Base-by-base conservation (phyloP, 2,329 filamentous ascomycete genomes). In the Diaporthe velutina region DNA sequence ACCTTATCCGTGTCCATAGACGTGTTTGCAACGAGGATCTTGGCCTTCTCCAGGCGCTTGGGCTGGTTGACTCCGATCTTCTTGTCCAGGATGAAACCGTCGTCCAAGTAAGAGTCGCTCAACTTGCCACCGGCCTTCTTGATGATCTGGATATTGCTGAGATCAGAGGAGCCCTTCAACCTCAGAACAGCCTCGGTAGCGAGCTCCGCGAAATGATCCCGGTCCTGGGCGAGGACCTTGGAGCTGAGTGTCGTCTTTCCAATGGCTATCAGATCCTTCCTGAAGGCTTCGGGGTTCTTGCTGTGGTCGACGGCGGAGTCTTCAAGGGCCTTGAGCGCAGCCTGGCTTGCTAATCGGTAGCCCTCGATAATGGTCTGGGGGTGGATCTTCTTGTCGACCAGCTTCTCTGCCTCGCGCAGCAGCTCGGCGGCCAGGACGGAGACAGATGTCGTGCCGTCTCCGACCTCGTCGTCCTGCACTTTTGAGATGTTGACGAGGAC, bases 1-100 rank as follows among this genome's bases (percentile, higher is more conserved):
- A 99, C 95, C 90, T 99, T 99, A 87, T 99, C 97, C 48, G 97
- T 99, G 85, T 99, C 97, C 97, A 99, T 99, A 17, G 96, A 94
- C 13, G 97, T 99, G 87, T 99, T 99, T 77, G 97, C 97, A 30
- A 99, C 94, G 73, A 99, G 86, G 78, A 99, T 99, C 88, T 98
- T 99, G 78, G 96, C 97, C 84, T 99, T 98, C 85, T 98, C 96
- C 81, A 99, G 88, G 75, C 95, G 90, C 90, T 98, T 98, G 72
- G 97, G 97, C 85, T 99, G 97, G 88, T 98, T 98, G 74, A 98
- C 96, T 79, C 97, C 97, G 78, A 99, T 98, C 88, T 96, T 98
- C 91, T 99, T 99, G 88, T 99, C 97, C 72, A 99, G 88, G 82
- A 99, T 98, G 87, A 99, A 99, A 7, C 97, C 97, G 81, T 98